Percentiles rank a stretch among this genome's conserved stretches.
Conservation (phyloP, 495 filamentous ascomycete species). For the Aspergillus homomorphus region DNA sequence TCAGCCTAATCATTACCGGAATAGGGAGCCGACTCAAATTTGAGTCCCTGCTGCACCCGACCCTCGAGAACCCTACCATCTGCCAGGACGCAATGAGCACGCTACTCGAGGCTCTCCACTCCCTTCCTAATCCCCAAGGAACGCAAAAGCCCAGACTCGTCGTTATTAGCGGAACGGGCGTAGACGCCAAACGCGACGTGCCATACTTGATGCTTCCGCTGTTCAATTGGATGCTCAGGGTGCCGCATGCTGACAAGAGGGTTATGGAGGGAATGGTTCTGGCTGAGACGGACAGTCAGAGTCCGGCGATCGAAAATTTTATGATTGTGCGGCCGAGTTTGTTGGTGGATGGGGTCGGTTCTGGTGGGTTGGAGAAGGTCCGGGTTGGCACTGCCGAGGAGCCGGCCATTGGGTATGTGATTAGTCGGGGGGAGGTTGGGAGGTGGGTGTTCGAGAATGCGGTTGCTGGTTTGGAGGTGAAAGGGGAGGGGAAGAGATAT, state of each 20-base stretch:
- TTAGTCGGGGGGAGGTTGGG: slow-evolving; percentile 39
- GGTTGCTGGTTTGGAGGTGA: slow-evolving; percentile 1
- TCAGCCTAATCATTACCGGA: slow-evolving; percentile 31
- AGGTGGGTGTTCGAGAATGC: slow-evolving; percentile 34
- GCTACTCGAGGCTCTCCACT: slow-evolving; percentile 43
- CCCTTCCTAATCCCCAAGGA: slow-evolving; percentile 16
- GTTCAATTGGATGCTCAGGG: slow-evolving; percentile 48
- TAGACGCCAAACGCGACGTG: slow-evolving; percentile 45
- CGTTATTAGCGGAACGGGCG: slow-evolving; percentile 52
- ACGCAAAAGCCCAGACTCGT: slow-evolving; percentile 41
- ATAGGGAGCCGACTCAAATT: slow-evolving; percentile 32
- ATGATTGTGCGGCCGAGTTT: slow-evolving; percentile 49
- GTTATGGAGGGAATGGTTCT: slow-evolving; percentile 52
- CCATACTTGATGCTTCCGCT: slow-evolving; percentile 49
- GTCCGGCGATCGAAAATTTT: slow-evolving; percentile 29
- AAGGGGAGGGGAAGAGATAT: background rate
- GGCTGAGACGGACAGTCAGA: slow-evolving; percentile 24
- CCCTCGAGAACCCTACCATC: slow-evolving; percentile 53
- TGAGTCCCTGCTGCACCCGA: slow-evolving; percentile 22
- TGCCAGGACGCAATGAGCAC: slow-evolving; percentile 50
- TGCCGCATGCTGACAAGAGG: slow-evolving; percentile 57
- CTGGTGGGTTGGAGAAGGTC: slow-evolving; percentile 21
- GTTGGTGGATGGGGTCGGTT: slow-evolving; percentile 33
- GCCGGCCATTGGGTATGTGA: slow-evolving; percentile 44
- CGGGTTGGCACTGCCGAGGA: slow-evolving; percentile 43